phyloP scores from a whole-genome alignment of 78 protist species.

The slime mould (Dictyostelium discoideum) region DNA sequence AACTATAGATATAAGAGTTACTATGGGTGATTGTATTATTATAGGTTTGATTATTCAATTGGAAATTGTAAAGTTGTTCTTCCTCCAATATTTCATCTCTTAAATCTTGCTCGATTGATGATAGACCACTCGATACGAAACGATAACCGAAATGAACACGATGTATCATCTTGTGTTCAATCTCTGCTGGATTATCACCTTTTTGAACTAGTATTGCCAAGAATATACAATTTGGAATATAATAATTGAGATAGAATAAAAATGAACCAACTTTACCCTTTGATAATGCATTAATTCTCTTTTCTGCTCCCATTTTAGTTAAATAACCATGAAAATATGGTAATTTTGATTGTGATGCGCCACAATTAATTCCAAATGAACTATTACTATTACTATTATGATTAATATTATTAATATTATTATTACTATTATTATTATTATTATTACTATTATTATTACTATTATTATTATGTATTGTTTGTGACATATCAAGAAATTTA shows the following conservation, averaged over 20 bases:
- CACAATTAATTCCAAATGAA: neutral
- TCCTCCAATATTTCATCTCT: conserved; percentile 52
- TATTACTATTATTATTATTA: neutral
- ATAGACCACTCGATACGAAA: conserved; percentile 38
- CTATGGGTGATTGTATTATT: conserved; percentile 30
- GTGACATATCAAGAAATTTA: conserved; percentile 9
- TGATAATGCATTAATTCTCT: conserved; percentile 22
- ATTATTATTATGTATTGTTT: neutral
- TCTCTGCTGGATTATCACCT: neutral
- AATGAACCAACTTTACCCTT: neutral
- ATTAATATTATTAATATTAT: neutral
- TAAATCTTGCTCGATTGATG: neutral
- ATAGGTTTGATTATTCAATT: conserved; percentile 10
- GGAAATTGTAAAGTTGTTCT: conserved; percentile 59
- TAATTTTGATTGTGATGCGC: neutral
- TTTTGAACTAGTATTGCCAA: conserved; percentile 13
- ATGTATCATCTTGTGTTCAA: conserved; percentile 66
- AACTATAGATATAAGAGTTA: conserved; percentile 45
- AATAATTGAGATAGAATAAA: conserved; percentile 56
- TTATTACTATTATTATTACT: neutral
- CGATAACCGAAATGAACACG: conserved; percentile 72
- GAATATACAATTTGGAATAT: conserved; percentile 70
- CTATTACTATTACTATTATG: neutral
- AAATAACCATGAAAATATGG: conserved; percentile 68
- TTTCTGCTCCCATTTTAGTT: conserved; percentile 42